Evolutionary conservation across 2,329 filamentous ascomycete genomes (phyloP).

Genomic region (Rachicladosporium sp.): DNA sequence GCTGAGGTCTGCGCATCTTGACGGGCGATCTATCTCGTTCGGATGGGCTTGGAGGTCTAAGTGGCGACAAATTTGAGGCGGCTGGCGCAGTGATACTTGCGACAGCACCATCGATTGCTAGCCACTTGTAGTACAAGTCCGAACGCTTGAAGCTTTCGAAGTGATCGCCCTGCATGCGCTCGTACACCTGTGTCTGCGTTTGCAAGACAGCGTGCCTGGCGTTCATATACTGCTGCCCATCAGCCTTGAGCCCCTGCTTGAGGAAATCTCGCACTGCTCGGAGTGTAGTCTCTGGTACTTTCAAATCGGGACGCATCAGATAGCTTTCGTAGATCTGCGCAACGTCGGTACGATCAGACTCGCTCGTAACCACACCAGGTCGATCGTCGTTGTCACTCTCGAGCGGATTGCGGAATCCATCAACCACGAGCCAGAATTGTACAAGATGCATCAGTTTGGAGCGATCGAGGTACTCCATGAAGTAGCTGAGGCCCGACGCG

Average conservation of each 20-base stretch:
- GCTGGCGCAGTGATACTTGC: conserved; percentile 7
- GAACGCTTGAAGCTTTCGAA: conserved; percentile 83
- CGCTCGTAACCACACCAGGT: conserved; percentile 39
- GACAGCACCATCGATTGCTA: conserved; percentile 64
- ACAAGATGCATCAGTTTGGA: conserved; percentile 76
- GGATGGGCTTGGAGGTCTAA: conserved; percentile 9
- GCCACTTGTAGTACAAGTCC: conserved; percentile 89
- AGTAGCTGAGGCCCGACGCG: conserved; percentile 84
- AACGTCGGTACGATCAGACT: conserved; percentile 75
- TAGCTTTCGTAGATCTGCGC: conserved; percentile 88
- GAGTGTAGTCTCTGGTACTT: conserved; percentile 58
- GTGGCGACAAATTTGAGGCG: background rate
- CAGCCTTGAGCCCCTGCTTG: conserved; percentile 61
- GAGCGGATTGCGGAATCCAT: conserved; percentile 86
- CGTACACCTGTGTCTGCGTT: conserved; percentile 70
- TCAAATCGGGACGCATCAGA: conserved; percentile 67
- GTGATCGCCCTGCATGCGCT: conserved; percentile 69
- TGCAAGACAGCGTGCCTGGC: conserved; percentile 71
- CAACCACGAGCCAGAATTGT: conserved; percentile 96
- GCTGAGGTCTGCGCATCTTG: conserved; percentile 12
- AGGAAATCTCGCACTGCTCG: conserved; percentile 65
- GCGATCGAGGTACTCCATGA: conserved; percentile 99
- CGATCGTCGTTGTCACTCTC: conserved; percentile 72
- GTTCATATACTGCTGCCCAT: conserved; percentile 66
- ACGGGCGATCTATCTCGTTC: conserved; percentile 10